Base-by-base conservation (phyloP, 164 flowering plant genomes). In the Stephania yunnanensis region DNA sequence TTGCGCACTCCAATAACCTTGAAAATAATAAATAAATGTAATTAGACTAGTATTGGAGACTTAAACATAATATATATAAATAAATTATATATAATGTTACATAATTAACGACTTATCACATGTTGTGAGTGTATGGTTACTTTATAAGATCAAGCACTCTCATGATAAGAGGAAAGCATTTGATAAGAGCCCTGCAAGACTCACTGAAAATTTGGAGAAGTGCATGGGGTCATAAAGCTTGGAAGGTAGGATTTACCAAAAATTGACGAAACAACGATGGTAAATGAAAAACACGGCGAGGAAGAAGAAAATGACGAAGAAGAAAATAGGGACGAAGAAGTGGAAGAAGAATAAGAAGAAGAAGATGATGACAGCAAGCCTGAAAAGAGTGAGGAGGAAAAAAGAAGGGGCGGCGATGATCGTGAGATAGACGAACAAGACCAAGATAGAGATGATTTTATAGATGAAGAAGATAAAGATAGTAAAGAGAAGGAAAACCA, bases 121-220 rank as follows among this genome's bases (percentile, higher is more conserved):
- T 73, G 98, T 90, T 48, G 86, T 92, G 76, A 81, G 89, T 69
- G 68, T 90, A 68, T 94, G 98, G 98, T 81, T 92, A 80, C 86
- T 90, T 76, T 95, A 95, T 83, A 95, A 92, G 78, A 86, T 92
- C 46, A 89, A 87, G 84, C 95, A 89, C 74, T 92, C 98, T 22
- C 86, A 83, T 74, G 88, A 82, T 65, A 89, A 90, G 81, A 92
- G 85, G 76, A 80, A 77, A 17, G 81, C 86, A 12, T 83, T 73
- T 74, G 86, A 73, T 19, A 83, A 83, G 50, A 82, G 70, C 68
- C 50, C 63, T 63, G 42, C 82, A 20, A 79, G 77, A 53, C 6
- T 75, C 17, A 74, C 82, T 0, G 84, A 74, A 52, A 83, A 72
- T 48, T 19, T 79, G 17, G 73, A 84, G 46, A 75, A 42, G 87